Conservation (phyloP, 2,329 filamentous ascomycete species). For the Diaporthe eres region DNA sequence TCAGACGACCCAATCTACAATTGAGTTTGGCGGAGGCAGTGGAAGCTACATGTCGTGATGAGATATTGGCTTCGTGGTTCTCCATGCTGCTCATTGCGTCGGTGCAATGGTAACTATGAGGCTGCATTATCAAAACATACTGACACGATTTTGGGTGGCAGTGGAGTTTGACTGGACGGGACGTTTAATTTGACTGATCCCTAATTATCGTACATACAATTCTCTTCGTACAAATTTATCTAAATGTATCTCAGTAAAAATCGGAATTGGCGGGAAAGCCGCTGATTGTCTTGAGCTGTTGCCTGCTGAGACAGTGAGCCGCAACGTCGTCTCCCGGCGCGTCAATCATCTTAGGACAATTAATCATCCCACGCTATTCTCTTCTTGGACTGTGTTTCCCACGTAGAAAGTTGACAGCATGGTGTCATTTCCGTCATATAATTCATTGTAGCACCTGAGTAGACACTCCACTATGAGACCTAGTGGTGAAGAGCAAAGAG, state of each 20-base stretch:
- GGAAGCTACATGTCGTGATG: too few species aligned
- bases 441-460: too few species aligned
- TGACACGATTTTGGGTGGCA: neutral
- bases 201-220: neutral
- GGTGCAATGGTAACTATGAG: neutral
- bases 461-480: too few species aligned
- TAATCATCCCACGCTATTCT: neutral
- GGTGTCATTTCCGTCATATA: too few species aligned
- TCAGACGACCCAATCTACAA: conserved; percentile 10
- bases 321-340: neutral
- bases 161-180: neutral
- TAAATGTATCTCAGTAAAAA: too few species aligned
- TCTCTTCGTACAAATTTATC: neutral
- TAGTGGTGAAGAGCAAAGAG: too few species aligned
- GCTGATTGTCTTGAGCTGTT: too few species aligned
- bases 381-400: neutral
- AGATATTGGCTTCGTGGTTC: neutral
- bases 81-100: neutral
- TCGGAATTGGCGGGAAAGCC: too few species aligned
- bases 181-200: neutral
- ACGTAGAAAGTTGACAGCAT: neutral
- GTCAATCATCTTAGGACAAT: neutral
- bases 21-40: neutral
- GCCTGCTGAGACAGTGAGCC: neutral
- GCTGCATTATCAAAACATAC: neutral